Evolutionary conservation across 495 filamentous ascomycete species (phyloP).

Genomic region (Aspergillus kassunensis): DNA sequence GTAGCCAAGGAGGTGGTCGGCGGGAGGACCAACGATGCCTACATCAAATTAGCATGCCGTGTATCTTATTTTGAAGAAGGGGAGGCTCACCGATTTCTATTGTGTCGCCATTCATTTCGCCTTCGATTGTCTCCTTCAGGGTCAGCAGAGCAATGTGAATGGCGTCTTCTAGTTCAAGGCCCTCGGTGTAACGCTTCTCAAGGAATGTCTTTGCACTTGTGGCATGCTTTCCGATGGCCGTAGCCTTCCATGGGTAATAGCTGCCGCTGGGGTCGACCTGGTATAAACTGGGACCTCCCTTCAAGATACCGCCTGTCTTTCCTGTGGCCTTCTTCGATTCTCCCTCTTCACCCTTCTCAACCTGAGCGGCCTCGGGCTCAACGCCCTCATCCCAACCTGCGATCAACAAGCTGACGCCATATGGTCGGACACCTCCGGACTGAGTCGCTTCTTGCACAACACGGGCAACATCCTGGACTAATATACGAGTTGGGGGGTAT

Average conservation of each 20-base stretch:
- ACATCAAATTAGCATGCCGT: constrained; percentile 22
- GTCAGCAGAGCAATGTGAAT: constrained; percentile 98
- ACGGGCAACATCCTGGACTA: constrained; percentile 96
- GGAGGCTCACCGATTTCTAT: constrained; percentile 84
- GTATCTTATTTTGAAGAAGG: neutral
- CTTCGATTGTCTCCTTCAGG: constrained; percentile 98
- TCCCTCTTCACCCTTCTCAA: constrained; percentile 45
- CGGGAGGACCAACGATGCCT: constrained; percentile 95
- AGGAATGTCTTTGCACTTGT: constrained; percentile 98
- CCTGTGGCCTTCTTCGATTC: constrained; percentile 63
- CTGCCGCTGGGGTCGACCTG: constrained; percentile 96
- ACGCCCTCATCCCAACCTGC: constrained; percentile 98
- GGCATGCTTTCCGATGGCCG: constrained; percentile 96
- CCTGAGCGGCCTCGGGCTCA: constrained; percentile 65
- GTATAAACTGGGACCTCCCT: constrained; percentile 95
- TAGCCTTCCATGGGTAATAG: constrained; percentile 99
- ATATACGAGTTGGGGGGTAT: constrained; percentile 96
- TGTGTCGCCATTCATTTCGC: constrained; percentile 98
- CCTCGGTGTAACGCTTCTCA: constrained; percentile 97
- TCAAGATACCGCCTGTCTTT: constrained; percentile 92
- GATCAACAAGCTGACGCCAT: constrained; percentile 90
- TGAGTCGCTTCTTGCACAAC: constrained; percentile 99
- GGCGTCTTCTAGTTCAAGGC: constrained; percentile 94
- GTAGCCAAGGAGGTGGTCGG: constrained; percentile 85
- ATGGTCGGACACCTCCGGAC: constrained; percentile 95